phyloP scores from a whole-genome alignment of 1,139 yeast genomes.

The Blastobotrys aristatus region DNA sequence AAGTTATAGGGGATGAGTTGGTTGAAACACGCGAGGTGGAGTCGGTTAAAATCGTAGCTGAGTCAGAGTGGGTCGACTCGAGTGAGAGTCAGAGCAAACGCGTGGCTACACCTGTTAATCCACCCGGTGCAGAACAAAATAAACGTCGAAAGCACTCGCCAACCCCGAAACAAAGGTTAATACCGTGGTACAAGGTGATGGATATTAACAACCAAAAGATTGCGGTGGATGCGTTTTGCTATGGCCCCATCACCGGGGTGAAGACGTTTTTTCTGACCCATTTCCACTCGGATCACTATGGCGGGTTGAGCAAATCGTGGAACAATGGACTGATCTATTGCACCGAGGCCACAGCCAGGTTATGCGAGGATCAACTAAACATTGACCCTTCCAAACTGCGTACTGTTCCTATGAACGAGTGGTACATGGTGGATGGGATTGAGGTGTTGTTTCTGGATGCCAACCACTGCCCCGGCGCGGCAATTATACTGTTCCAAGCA shows the following conservation, averaged over 20 bases:
- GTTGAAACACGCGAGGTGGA: neutral
- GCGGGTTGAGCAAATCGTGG: slow-evolving; percentile 80
- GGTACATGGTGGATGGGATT: slow-evolving; percentile 40
- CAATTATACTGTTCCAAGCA: slow-evolving; percentile 61
- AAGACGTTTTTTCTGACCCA: slow-evolving; percentile 43
- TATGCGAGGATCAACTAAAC: slow-evolving; percentile 51
- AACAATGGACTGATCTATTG: slow-evolving; percentile 62
- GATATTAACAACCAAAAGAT: slow-evolving; percentile 27
- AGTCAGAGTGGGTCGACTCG: neutral
- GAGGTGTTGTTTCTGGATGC: slow-evolving; percentile 70
- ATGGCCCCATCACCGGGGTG: slow-evolving; percentile 35
- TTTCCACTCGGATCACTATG: slow-evolving; percentile 92
- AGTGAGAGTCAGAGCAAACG: neutral
- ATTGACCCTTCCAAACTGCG: slow-evolving; percentile 51
- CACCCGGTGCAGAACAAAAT: neutral
- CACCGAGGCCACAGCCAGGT: slow-evolving; percentile 58
- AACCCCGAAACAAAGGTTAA: neutral
- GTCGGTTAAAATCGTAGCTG: neutral
- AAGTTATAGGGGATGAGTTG: neutral
- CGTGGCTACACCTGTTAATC: neutral
- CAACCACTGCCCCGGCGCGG: slow-evolving; percentile 96
- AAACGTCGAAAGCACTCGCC: neutral
- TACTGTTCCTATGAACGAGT: slow-evolving; percentile 42
- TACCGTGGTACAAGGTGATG: slow-evolving; percentile 37
- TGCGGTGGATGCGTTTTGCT: slow-evolving; percentile 41